Evolutionary conservation across 257 asterid genomes (phyloP).

Genomic region (Gentiana dahurica): DNA sequence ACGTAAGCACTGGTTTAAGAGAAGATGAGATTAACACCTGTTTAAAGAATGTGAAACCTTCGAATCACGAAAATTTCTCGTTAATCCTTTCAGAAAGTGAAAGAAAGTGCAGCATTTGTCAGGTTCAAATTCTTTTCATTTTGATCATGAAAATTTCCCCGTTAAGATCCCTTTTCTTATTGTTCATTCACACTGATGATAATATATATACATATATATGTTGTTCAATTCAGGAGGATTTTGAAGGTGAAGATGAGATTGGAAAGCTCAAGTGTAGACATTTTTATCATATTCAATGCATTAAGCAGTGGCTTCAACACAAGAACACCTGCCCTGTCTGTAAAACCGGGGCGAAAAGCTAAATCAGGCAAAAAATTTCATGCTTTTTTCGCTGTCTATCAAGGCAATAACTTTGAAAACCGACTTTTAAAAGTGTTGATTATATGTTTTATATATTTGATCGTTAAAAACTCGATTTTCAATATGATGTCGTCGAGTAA

Average conservation of each 20-base stretch:
- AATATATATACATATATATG: no score
- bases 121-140: slow-evolving; percentile 30
- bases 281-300: slow-evolving; percentile 59
- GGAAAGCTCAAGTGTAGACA: slow-evolving; percentile 73
- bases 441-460: no score
- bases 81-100: slow-evolving; percentile 29
- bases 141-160: no score
- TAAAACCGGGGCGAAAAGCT: slow-evolving; percentile 46
- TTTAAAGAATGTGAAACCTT: slow-evolving; percentile 40
- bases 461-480: no score
- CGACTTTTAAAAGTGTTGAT: no score
- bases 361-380: slow-evolving; percentile 5
- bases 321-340: slow-evolving; percentile 69
- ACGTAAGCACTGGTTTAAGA: slow-evolving; percentile 70
- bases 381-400: no score
- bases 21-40: slow-evolving; percentile 58
- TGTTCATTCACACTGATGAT: no score
- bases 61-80: slow-evolving; percentile 17
- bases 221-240: slow-evolving; percentile 52
- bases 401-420: no score
- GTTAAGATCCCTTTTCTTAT: no score
- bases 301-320: slow-evolving; percentile 73
- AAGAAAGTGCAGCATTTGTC: slow-evolving; percentile 76
- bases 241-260: slow-evolving; percentile 54
- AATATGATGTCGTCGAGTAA: no score